These are phyloP conservation scores for Hevea brasiliensis DNA, from an alignment of 345 rosid genomes.

Conservation along the genomic window DNA sequence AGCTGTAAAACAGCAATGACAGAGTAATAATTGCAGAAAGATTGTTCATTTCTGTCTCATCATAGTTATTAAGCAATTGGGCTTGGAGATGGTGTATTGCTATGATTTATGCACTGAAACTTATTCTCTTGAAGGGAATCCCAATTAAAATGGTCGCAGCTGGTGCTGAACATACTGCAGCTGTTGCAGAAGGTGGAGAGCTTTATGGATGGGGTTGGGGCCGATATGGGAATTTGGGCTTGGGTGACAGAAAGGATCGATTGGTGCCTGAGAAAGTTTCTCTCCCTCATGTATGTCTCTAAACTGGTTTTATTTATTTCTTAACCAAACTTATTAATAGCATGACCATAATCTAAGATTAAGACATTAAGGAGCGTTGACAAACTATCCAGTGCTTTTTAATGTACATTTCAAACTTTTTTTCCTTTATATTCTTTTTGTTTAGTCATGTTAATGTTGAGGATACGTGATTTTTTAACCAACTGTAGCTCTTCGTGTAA, in stretches of 20 bases:
- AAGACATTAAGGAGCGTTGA: neutral
- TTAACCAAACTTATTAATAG: conserved; percentile 7
- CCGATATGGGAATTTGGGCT: conserved; percentile 91
- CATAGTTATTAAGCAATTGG: neutral
- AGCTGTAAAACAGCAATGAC: neutral
- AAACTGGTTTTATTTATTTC: conserved; percentile 15
- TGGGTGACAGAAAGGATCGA: conserved; percentile 93
- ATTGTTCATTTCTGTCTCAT: neutral
- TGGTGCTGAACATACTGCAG: conserved; percentile 98
- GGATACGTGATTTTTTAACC: too few species aligned
- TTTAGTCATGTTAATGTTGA: neutral
- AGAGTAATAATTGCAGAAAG: neutral
- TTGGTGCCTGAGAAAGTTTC: conserved; percentile 80
- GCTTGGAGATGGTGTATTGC: neutral
- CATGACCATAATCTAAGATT: neutral
- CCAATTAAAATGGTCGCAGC: conserved; percentile 88
- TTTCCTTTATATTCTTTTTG: neutral
- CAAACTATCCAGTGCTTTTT: neutral
- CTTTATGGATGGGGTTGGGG: conserved; percentile 99
- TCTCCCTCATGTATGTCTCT: conserved; percentile 52
- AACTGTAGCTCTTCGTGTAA: too few species aligned
- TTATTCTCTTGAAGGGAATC: conserved; percentile 54
- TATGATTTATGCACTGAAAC: conserved; percentile 24
- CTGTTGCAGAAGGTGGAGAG: conserved; percentile 85
- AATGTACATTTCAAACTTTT: neutral